A percentile compares a stretch with the other conserved stretches of the same genome.
Evolutionary conservation across 2,329 filamentous ascomycete species (phyloP).

Genomic region (Phaeosphaeriaceae sp.): DNA sequence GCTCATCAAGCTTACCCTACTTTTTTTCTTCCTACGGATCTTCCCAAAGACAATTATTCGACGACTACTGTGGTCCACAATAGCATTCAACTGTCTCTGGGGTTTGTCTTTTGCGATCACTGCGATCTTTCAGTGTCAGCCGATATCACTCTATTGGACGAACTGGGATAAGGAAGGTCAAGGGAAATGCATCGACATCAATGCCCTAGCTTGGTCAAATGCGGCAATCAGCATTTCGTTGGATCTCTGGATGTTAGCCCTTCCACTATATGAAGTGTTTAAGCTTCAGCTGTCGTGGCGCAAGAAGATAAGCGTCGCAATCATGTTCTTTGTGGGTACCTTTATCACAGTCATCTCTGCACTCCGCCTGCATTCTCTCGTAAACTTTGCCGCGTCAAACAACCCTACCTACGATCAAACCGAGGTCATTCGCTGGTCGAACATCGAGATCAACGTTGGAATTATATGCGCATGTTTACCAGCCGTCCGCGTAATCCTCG

Average conservation of each 20-base stretch:
- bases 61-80: constrained; percentile 15
- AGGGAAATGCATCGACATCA: constrained; percentile 37
- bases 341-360: constrained; percentile 46
- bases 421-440: constrained; percentile 19
- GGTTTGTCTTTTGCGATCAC: constrained; percentile 21
- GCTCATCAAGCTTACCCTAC: constrained; percentile 30
- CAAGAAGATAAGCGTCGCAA: constrained; percentile 40
- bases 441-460: constrained; percentile 23
- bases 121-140: constrained; percentile 38
- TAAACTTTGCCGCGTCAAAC: constrained; percentile 47
- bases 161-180: constrained; percentile 26
- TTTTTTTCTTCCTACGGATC: constrained; percentile 35
- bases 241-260: constrained; percentile 28
- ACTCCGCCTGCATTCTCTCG: constrained; percentile 49
- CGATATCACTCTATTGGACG: constrained; percentile 39
- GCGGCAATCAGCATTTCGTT: constrained; percentile 35
- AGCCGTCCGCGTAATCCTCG: constrained; percentile 42
- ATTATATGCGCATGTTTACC: constrained; percentile 54
- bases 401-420: constrained; percentile 47
- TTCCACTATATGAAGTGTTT: constrained; percentile 40
- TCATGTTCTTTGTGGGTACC: constrained; percentile 44
- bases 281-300: constrained; percentile 34
- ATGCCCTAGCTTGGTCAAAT: constrained; percentile 38
- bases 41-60: constrained; percentile 23
- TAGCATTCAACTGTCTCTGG: constrained; percentile 24